Conservation (phyloP, 306 rosid species). For the Quercus ilex region DNA sequence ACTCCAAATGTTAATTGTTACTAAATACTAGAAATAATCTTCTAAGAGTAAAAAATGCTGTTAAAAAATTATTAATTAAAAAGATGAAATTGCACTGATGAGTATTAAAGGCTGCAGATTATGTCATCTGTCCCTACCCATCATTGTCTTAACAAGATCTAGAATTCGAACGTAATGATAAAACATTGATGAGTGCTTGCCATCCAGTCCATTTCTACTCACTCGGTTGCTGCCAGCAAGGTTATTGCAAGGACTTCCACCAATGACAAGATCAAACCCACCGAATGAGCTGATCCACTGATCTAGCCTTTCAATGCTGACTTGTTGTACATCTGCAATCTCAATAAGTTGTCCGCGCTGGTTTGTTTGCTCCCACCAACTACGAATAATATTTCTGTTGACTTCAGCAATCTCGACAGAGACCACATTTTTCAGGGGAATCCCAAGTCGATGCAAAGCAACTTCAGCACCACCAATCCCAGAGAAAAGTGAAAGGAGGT, state of each 20-base stretch:
- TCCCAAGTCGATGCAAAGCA: slow-evolving; percentile 82
- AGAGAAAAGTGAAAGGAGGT: slow-evolving; percentile 87
- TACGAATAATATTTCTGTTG: slow-evolving; percentile 66
- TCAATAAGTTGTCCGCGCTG: slow-evolving; percentile 70
- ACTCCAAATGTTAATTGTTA: too few relatives aligned
- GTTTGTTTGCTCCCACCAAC: slow-evolving; percentile 99
- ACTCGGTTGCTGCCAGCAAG: slow-evolving; percentile 88
- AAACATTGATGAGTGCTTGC: slow-evolving; percentile 75
- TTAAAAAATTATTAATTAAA: too few relatives aligned
- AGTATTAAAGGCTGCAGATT: too few relatives aligned
- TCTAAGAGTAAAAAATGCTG: too few relatives aligned
- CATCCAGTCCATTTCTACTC: slow-evolving; percentile 80
- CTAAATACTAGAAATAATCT: too few relatives aligned
- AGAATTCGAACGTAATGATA: slow-evolving; percentile 68
- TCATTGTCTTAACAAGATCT: slow-evolving; percentile 34
- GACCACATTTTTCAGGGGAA: slow-evolving; percentile 74
- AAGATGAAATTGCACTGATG: too few relatives aligned
- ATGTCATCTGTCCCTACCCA: too few relatives aligned
- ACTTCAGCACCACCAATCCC: slow-evolving; percentile 98
- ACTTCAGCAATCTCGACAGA: slow-evolving; percentile 77
- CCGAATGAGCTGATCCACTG: slow-evolving; percentile 54
- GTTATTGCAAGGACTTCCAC: slow-evolving; percentile 96
- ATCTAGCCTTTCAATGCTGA: slow-evolving; percentile 51
- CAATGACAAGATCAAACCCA: slow-evolving; percentile 82
- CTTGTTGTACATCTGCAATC: slow-evolving; percentile 54